phyloP scores from a whole-genome alignment of 1,284 basidiomycete genomes.

The Fomitiporia mediterranea region DNA sequence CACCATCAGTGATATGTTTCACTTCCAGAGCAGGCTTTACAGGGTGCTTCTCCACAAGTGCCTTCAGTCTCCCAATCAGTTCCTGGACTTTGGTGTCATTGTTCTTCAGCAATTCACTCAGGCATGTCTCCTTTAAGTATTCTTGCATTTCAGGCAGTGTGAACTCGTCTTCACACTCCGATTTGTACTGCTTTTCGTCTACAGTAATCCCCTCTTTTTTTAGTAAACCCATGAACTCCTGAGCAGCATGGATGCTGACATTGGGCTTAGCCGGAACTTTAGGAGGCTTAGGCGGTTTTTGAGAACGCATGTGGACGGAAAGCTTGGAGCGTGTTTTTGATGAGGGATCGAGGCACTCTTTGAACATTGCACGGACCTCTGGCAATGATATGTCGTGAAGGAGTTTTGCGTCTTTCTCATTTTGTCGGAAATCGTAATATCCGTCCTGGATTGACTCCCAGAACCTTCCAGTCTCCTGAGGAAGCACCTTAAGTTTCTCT shows the following conservation, averaged over 20 bases:
- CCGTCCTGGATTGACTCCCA: conserved; percentile 70
- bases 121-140: conserved; percentile 55
- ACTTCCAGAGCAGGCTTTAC: conserved; percentile 45
- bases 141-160: conserved; percentile 43
- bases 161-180: conserved; percentile 44
- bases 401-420: conserved; percentile 61
- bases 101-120: conserved; percentile 28
- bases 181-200: conserved; percentile 43
- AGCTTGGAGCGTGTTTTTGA: conserved; percentile 74
- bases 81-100: conserved; percentile 44
- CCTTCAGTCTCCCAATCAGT: conserved; percentile 49
- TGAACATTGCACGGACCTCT: conserved; percentile 77
- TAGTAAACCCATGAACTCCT: conserved; percentile 57
- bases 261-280: conserved; percentile 49
- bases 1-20: conserved; percentile 64
- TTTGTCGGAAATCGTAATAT: conserved; percentile 78
- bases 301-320: conserved; percentile 78
- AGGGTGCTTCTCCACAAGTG: conserved; percentile 50
- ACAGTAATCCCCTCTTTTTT: conserved; percentile 46
- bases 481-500: conserved; percentile 70
- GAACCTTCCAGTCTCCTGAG: conserved; percentile 58
- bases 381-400: conserved; percentile 65
- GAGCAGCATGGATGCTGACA: conserved; percentile 61
- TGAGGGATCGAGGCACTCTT: conserved; percentile 63
- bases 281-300: conserved; percentile 55